Evolutionary conservation across 148 eudicot species (phyloP).

Genomic region (Camellia sinensis): DNA sequence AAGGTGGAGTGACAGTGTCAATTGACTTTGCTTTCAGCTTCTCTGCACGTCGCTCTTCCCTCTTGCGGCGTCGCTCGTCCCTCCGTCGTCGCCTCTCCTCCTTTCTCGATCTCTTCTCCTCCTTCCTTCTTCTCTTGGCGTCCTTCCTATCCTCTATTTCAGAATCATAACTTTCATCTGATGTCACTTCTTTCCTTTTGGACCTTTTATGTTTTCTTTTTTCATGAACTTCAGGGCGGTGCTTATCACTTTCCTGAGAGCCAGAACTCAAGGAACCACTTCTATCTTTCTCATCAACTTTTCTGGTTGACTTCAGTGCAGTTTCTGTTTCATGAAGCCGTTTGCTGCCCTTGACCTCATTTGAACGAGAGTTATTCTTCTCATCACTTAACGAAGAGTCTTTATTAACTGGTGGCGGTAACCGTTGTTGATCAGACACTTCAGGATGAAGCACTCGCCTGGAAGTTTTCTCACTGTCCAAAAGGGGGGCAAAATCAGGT

Average conservation of each 20-base stretch:
- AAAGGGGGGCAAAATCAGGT: too few species aligned
- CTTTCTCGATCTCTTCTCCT: slow-evolving; percentile 70
- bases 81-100: slow-evolving; percentile 81
- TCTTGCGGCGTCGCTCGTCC: slow-evolving; percentile 72
- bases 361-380: slow-evolving; percentile 30
- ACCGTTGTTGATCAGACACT: slow-evolving; percentile 29
- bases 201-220: slow-evolving; percentile 76
- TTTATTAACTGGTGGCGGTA: slow-evolving; percentile 24
- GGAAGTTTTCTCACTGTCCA: slow-evolving; percentile 44
- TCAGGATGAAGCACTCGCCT: slow-evolving; percentile 25
- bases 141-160: slow-evolving; percentile 70
- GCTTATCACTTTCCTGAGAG: slow-evolving; percentile 54
- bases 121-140: slow-evolving; percentile 77
- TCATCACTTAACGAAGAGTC: slow-evolving; percentile 25
- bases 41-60: slow-evolving; percentile 65
- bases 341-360: slow-evolving; percentile 34
- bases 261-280: slow-evolving; percentile 55
- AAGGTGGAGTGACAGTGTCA: slow-evolving; percentile 42
- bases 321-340: slow-evolving; percentile 26
- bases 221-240: slow-evolving; percentile 37
- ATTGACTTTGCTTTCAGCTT: slow-evolving; percentile 61
- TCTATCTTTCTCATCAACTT: slow-evolving; percentile 35
- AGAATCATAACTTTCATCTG: slow-evolving; percentile 79
- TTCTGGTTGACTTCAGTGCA: slow-evolving; percentile 32
- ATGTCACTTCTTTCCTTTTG: slow-evolving; percentile 45